Percentiles rank a stretch among this genome's conserved stretches.
Conservation (phyloP, 73 alveolate genomes). For the Tetrahymena malaccensis region DNA sequence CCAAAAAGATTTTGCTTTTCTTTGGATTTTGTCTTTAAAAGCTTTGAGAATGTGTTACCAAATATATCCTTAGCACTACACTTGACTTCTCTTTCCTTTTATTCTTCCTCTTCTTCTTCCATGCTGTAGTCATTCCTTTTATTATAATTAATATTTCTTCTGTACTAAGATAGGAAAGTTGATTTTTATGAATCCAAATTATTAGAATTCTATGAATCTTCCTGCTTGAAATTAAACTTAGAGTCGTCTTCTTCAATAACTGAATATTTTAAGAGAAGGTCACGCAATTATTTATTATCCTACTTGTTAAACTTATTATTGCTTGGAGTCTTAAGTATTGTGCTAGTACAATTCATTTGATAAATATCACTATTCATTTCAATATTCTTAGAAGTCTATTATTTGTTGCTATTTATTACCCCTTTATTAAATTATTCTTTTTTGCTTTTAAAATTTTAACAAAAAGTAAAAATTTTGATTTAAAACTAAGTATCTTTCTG, state of each 20-base stretch:
- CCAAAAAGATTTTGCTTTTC: neutral
- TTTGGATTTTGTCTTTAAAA: neutral
- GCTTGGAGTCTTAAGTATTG: neutral
- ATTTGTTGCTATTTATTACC: neutral
- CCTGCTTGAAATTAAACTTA: neutral
- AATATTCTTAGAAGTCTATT: neutral
- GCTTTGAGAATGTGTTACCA: neutral
- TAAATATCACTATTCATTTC: neutral
- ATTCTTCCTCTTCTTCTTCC: neutral
- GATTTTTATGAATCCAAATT: neutral
- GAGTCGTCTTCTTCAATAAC: neutral
- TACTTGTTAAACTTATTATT: neutral
- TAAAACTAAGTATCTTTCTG: neutral
- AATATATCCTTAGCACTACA: neutral
- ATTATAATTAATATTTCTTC: neutral
- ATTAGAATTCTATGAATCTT: neutral
- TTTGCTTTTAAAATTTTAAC: too few species aligned
- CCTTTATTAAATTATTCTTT: neutral
- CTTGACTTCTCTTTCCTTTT: neutral
- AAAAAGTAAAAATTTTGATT: neutral
- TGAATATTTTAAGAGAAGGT: neutral
- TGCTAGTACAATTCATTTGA: neutral
- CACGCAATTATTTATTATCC: neutral
- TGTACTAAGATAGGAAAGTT: neutral
- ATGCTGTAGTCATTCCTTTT: neutral